A percentile compares a stretch with the other conserved stretches of the same genome.
These are phyloP conservation scores for Rhynchosporium graminicola DNA, from an alignment of 2,329 filamentous ascomycete genomes.

Conservation along the genomic window DNA sequence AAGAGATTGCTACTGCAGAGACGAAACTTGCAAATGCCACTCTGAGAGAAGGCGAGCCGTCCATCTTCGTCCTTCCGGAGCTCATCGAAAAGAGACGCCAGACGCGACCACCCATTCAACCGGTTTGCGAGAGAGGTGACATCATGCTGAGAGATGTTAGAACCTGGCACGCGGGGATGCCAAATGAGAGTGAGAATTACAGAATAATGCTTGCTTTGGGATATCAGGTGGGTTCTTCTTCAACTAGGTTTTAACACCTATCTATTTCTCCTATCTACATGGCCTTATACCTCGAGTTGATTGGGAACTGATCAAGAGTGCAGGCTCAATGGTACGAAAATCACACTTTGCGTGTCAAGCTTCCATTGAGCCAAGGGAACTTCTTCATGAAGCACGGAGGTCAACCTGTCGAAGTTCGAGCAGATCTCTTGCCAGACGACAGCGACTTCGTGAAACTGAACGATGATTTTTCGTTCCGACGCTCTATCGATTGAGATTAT, in stretches of 20 bases:
- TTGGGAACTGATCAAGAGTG: not conserved
- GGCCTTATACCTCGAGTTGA: not conserved
- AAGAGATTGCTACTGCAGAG: constrained; percentile 37
- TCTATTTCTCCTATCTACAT: not conserved
- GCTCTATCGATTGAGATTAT: constrained; percentile 7
- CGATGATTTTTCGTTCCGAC: constrained; percentile 33
- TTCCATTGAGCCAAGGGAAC: constrained; percentile 35
- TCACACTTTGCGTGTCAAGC: constrained; percentile 33
- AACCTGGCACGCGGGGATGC: constrained; percentile 66
- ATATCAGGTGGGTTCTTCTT: constrained; percentile 30
- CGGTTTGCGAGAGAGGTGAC: constrained; percentile 54
- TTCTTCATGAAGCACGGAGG: constrained; percentile 37
- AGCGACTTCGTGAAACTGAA: constrained; percentile 34
- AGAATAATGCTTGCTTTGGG: constrained; percentile 59
- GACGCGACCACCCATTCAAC: constrained; percentile 50
- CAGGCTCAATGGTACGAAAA: constrained; percentile 39
- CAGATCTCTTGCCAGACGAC: constrained; percentile 33
- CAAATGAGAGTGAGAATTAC: constrained; percentile 52
- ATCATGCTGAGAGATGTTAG: constrained; percentile 60
- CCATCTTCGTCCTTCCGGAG: constrained; percentile 45
- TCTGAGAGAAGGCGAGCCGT: constrained; percentile 55
- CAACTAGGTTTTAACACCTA: not conserved
- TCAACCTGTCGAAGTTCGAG: constrained; percentile 36
- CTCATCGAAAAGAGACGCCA: constrained; percentile 44
- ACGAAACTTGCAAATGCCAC: constrained; percentile 37